Evolutionary conservation across 1,284 basidiomycete genomes (phyloP).

Genomic region (Papiliotrema nemorosa): DNA sequence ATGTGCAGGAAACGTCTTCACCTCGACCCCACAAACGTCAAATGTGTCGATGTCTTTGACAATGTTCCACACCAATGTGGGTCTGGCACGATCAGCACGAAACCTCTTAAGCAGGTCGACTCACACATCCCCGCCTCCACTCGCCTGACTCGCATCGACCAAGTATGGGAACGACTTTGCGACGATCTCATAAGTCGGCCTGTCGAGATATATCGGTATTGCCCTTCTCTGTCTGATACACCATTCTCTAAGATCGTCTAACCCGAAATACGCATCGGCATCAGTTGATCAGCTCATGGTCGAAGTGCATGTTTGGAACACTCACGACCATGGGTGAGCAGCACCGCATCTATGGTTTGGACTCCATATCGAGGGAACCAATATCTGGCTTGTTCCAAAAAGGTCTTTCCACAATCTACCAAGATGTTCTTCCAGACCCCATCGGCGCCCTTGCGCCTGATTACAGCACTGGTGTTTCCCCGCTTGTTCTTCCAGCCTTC

Average conservation of each 20-base stretch:
- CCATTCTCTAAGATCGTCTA: slow-evolving; percentile 46
- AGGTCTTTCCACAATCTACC: slow-evolving; percentile 52
- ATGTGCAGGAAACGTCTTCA: slow-evolving; percentile 34
- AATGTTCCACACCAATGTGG: slow-evolving; percentile 33
- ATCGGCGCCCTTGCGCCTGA: slow-evolving; percentile 26
- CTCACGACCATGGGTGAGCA: slow-evolving; percentile 51
- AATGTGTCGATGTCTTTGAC: slow-evolving; percentile 41
- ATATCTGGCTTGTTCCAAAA: slow-evolving; percentile 43
- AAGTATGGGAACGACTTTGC: slow-evolving; percentile 47
- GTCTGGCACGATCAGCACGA: slow-evolving; percentile 12
- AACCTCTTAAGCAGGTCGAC: slow-evolving; percentile 3
- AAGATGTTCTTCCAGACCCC: slow-evolving; percentile 45
- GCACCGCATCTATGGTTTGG: slow-evolving; percentile 48
- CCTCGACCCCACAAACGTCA: slow-evolving; percentile 35
- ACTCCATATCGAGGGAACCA: slow-evolving; percentile 47
- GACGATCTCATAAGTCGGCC: slow-evolving; percentile 39
- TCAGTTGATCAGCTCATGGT: slow-evolving; percentile 13
- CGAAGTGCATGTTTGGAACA: not conserved
- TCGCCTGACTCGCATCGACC: slow-evolving; percentile 46
- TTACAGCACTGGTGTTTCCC: slow-evolving; percentile 45
- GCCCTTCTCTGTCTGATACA: slow-evolving; percentile 36
- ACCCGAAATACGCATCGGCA: slow-evolving; percentile 43
- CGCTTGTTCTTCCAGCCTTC: slow-evolving; percentile 47
- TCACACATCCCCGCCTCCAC: slow-evolving; percentile 50
- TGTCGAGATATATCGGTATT: slow-evolving; percentile 44